Percentiles rank a stretch among this genome's conserved stretches.
Evolutionary conservation across 306 rosid genomes (phyloP).

Genomic region (Hippophae gyantsensis): DNA sequence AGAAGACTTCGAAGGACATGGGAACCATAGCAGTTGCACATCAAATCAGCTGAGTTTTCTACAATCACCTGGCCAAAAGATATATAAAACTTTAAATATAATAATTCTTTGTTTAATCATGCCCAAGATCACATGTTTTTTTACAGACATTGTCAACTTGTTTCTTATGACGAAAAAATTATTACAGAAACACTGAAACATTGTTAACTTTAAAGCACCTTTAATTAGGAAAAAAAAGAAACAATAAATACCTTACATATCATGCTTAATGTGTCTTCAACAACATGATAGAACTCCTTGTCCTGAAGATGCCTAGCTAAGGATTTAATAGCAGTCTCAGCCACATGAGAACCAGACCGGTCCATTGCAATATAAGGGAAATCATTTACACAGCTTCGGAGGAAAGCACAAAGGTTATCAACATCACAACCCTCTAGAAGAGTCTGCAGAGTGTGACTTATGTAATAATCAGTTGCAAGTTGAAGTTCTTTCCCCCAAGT

Average conservation of each 20-base stretch:
- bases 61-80: constrained; percentile 44
- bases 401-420: constrained; percentile 54
- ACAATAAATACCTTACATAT: constrained; percentile 52
- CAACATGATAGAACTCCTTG: constrained; percentile 24
- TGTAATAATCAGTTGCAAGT: constrained; percentile 76
- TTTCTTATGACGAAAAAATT: background rate
- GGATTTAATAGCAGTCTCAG: constrained; percentile 62
- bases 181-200: background rate
- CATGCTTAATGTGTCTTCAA: constrained; percentile 52
- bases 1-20: constrained; percentile 88
- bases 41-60: constrained; percentile 50
- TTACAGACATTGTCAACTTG: background rate
- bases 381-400: constrained; percentile 38
- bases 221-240: background rate
- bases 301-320: constrained; percentile 54
- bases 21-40: constrained; percentile 79
- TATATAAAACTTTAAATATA: background rate
- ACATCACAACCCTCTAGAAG: constrained; percentile 61
- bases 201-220: background rate
- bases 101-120: background rate
- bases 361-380: constrained; percentile 77
- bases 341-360: constrained; percentile 87
- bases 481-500: constrained; percentile 74
- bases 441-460: constrained; percentile 78
- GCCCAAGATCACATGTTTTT: background rate